Percentiles rank a stretch among this genome's conserved stretches.
Conservation (phyloP, 2,329 filamentous ascomycete species). For the Aspergillus pseudoterreus region DNA sequence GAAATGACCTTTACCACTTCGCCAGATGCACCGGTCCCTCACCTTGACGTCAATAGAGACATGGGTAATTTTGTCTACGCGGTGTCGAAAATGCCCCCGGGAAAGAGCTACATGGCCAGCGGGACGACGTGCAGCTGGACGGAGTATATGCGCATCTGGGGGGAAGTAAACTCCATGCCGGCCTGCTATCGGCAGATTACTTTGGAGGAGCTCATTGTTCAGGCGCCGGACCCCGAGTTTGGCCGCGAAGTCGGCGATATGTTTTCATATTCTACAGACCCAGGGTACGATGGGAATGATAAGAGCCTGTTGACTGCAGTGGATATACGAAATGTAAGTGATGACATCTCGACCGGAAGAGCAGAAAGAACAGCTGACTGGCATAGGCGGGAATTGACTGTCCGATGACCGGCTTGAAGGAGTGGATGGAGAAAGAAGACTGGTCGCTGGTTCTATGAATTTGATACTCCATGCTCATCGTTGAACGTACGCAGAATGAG, state of each 20-base stretch:
- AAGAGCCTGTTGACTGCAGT: constrained; percentile 41
- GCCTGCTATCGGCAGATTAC: constrained; percentile 41
- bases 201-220: constrained; percentile 40
- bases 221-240: constrained; percentile 37
- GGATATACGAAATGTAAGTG: constrained; percentile 44
- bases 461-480: too few relatives aligned
- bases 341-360: too few relatives aligned
- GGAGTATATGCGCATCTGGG: constrained; percentile 46
- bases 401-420: constrained; percentile 26
- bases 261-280: constrained; percentile 47
- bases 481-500: too few relatives aligned
- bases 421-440: constrained; percentile 25
- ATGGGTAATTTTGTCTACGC: constrained; percentile 49
- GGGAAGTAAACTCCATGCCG: constrained; percentile 30
- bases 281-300: constrained; percentile 49
- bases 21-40: constrained; percentile 39
- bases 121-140: constrained; percentile 47
- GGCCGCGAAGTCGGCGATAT: constrained; percentile 47
- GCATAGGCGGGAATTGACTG: constrained; percentile 42
- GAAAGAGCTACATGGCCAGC: constrained; percentile 49
- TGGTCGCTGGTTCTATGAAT: constrained; percentile 18
- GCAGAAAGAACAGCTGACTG: neutral
- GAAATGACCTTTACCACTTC: constrained; percentile 48
- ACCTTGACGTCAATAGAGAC: constrained; percentile 47
- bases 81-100: constrained; percentile 49